These are phyloP conservation scores for Teratosphaeriaceae sp. DNA, from an alignment of 2,329 filamentous ascomycete species.

Conservation along the genomic window DNA sequence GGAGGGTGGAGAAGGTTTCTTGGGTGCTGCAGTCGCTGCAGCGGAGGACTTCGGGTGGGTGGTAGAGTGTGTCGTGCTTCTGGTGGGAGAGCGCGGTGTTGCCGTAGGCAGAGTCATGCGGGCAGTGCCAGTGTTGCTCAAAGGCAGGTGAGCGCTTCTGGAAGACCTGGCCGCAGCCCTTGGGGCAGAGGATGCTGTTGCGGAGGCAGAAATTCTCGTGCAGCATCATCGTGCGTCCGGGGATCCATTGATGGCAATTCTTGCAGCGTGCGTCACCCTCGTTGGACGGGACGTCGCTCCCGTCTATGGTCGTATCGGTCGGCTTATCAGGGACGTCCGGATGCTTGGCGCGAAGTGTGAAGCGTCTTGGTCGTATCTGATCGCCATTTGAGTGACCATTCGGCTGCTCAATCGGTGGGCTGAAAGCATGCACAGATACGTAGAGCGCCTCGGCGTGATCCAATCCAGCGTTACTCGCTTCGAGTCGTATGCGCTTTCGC, in stretches of 20 bases:
- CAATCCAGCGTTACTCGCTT: slow-evolving; percentile 69
- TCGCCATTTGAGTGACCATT: slow-evolving; percentile 12
- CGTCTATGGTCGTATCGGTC: background rate
- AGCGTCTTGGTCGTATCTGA: slow-evolving; percentile 28
- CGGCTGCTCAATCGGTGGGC: slow-evolving; percentile 30
- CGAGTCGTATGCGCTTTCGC: slow-evolving; percentile 53
- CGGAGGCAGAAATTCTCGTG: slow-evolving; percentile 91
- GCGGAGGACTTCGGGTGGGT: slow-evolving; percentile 48
- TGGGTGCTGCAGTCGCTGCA: slow-evolving; percentile 60
- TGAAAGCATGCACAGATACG: slow-evolving; percentile 65
- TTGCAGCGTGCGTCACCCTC: slow-evolving; percentile 70
- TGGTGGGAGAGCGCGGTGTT: slow-evolving; percentile 53
- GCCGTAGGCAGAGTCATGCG: slow-evolving; percentile 63
- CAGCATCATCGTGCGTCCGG: slow-evolving; percentile 71
- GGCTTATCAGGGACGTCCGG: slow-evolving; percentile 25
- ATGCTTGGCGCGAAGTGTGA: slow-evolving; percentile 33
- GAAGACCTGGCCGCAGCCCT: slow-evolving; percentile 71
- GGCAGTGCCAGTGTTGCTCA: slow-evolving; percentile 86
- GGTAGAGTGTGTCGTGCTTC: slow-evolving; percentile 70
- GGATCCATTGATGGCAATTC: slow-evolving; percentile 83
- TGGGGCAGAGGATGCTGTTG: slow-evolving; percentile 76
- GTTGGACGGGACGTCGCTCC: slow-evolving; percentile 30
- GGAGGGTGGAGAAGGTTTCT: slow-evolving; percentile 61
- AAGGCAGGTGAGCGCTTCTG: slow-evolving; percentile 74
- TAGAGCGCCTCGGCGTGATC: slow-evolving; percentile 70